A percentile compares a stretch with the other conserved stretches of the same genome.
Conservation (phyloP, 257 asterid genomes). For the Gardenia jasminoides region DNA sequence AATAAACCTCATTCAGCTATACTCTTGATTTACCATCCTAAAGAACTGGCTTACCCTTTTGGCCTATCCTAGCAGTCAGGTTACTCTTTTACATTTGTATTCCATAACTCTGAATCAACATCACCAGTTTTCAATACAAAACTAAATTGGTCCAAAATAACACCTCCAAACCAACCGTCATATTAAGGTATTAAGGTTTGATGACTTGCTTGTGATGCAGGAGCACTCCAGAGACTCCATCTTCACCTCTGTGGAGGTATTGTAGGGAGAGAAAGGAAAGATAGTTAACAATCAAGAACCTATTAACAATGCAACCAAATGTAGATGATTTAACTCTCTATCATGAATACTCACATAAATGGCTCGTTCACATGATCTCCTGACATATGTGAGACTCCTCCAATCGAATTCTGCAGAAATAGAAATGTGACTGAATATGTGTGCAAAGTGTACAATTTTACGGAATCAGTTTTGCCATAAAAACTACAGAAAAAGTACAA, state of each 20-base stretch:
- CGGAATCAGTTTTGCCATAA: conserved; percentile 4
- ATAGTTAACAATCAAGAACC: conserved; percentile 23
- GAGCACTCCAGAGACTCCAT: conserved; percentile 97
- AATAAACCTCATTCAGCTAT: background rate
- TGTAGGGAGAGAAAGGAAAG: conserved; percentile 17
- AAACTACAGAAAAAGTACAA: conserved; percentile 12
- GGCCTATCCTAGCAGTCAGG: background rate
- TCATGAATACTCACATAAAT: conserved; percentile 63
- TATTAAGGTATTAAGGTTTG: conserved; percentile 52
- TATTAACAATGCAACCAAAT: conserved; percentile 4
- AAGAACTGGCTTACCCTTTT: background rate
- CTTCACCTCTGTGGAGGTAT: conserved; percentile 60
- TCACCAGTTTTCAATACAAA: conserved; percentile 7
- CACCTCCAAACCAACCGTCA: conserved; percentile 56
- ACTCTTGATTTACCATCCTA: background rate
- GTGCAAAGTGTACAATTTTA: conserved; percentile 7
- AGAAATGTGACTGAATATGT: conserved; percentile 23
- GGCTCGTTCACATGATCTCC: conserved; percentile 98
- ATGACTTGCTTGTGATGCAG: conserved; percentile 99
- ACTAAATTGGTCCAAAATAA: conserved; percentile 22
- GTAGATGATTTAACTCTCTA: conserved; percentile 11
- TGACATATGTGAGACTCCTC: conserved; percentile 83
- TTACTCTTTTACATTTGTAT: background rate
- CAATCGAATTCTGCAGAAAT: conserved; percentile 81
- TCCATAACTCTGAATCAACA: background rate